Evolutionary conservation across 345 rosid genomes (phyloP).

Genomic region (Eucalyptus tenuipes): DNA sequence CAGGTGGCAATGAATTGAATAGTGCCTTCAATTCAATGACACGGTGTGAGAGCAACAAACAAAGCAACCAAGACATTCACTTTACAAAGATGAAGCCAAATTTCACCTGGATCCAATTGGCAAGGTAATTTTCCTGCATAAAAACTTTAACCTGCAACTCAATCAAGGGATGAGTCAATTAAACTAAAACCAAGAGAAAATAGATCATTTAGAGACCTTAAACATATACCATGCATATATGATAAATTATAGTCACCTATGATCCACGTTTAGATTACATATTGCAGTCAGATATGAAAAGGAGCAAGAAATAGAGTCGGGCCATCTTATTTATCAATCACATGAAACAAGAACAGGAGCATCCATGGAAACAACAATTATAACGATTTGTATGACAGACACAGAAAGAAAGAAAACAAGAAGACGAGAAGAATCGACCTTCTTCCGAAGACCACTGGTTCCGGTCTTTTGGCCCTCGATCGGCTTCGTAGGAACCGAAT

Average conservation of each 20-base stretch:
- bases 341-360: not conserved
- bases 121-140: slow-evolving; percentile 76
- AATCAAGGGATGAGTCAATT: not conserved
- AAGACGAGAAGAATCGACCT: slow-evolving; percentile 20
- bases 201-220: not conserved
- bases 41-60: not conserved
- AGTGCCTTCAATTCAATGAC: slow-evolving; percentile 39
- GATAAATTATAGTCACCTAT: not conserved
- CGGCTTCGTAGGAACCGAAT: slow-evolving; percentile 63
- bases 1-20: slow-evolving; percentile 69
- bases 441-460: slow-evolving; percentile 75
- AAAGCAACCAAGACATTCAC: not conserved
- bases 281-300: not conserved
- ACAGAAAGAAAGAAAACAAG: not conserved
- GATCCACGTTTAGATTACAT: not conserved
- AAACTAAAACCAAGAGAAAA: not conserved
- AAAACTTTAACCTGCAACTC: slow-evolving; percentile 69
- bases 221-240: not conserved
- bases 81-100: not conserved
- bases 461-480: slow-evolving; percentile 84
- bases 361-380: not conserved
- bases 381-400: not conserved
- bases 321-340: not conserved
- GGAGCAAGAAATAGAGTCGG: not conserved
- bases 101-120: slow-evolving; percentile 89